Evolutionary conservation across 1,284 basidiomycete species (phyloP).

Genomic region (Golubevia sp.): DNA sequence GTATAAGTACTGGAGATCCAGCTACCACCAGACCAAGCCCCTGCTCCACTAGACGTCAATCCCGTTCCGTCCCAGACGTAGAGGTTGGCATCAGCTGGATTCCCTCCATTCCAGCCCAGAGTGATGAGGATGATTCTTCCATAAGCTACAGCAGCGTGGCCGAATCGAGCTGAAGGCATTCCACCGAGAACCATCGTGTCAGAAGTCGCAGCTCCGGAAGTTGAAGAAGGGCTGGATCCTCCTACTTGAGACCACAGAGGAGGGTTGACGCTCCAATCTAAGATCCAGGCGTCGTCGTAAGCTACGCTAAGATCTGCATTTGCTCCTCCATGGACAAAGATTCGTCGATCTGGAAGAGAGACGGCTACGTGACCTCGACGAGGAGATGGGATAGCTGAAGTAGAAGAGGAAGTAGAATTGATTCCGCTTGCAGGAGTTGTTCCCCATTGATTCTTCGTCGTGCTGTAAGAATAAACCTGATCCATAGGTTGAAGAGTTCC

Average conservation of each 20-base stretch:
- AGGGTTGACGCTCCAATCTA: conserved; percentile 42
- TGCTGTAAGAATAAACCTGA: conserved; percentile 25
- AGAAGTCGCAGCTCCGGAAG: no score
- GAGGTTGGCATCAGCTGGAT: conserved; percentile 25
- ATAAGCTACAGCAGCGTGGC: conserved; percentile 44
- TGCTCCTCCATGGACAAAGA: conserved; percentile 50
- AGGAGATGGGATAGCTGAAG: conserved; percentile 20
- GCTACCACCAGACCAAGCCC: conserved; percentile 29
- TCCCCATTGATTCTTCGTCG: conserved; percentile 17
- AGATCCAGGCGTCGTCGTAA: conserved; percentile 46
- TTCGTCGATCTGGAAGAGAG: conserved; percentile 30
- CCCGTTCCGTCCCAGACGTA: conserved; percentile 30
- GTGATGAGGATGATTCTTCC: conserved; percentile 33
- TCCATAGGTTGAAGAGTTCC: conserved; percentile 34
- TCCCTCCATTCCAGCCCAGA: conserved; percentile 37
- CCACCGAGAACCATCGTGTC: conserved; percentile 1
- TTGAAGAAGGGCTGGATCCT: conserved; percentile 1
- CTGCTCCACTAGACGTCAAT: conserved; percentile 9
- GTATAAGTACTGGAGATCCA: conserved; percentile 33
- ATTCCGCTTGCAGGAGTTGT: conserved; percentile 12
- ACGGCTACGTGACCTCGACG: conserved; percentile 48
- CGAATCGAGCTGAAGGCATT: conserved; percentile 35
- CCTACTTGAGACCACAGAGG: conserved; percentile 34
- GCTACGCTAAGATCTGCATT: conserved; percentile 35
- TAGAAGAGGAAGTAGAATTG: neutral